Evolutionary conservation across 441 rosid genomes (phyloP).

Genomic region (Dalechampia spathulata): DNA sequence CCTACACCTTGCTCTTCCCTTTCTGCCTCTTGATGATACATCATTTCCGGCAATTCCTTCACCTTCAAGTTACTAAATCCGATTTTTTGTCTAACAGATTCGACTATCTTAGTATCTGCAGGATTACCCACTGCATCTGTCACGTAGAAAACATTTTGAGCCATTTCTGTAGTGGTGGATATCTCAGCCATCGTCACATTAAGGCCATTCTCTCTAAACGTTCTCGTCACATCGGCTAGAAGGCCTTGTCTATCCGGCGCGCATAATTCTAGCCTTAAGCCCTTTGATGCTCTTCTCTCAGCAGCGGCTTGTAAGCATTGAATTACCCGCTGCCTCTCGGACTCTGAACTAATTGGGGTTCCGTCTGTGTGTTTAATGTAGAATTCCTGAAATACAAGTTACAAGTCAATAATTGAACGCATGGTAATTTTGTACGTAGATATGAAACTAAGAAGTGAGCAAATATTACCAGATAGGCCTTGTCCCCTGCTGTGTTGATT

Average conservation of each 20-base stretch:
- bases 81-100: conserved; percentile 63
- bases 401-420: not conserved
- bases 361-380: conserved; percentile 77
- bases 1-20: conserved; percentile 55
- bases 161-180: conserved; percentile 51
- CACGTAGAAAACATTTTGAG: conserved; percentile 60
- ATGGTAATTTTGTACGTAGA: not conserved
- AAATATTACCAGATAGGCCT: conserved; percentile 38
- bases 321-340: conserved; percentile 80
- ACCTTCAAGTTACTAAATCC: conserved; percentile 57
- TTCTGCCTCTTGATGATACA: conserved; percentile 36
- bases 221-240: conserved; percentile 76
- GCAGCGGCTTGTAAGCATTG: conserved; percentile 78
- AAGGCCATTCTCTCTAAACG: conserved; percentile 82
- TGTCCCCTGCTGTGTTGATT: conserved; percentile 43
- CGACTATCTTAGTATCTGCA: conserved; percentile 53
- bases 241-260: conserved; percentile 58
- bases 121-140: conserved; percentile 62
- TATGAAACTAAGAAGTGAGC: not conserved
- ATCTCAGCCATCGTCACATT: conserved; percentile 90
- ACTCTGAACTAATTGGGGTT: conserved; percentile 80
- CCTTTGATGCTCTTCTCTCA: conserved; percentile 87
- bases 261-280: conserved; percentile 72
- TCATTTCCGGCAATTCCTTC: conserved; percentile 62
- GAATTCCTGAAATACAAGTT: conserved; percentile 50